phyloP scores from a whole-genome alignment of 2,329 filamentous ascomycete species.

The Diaporthe sp. region DNA sequence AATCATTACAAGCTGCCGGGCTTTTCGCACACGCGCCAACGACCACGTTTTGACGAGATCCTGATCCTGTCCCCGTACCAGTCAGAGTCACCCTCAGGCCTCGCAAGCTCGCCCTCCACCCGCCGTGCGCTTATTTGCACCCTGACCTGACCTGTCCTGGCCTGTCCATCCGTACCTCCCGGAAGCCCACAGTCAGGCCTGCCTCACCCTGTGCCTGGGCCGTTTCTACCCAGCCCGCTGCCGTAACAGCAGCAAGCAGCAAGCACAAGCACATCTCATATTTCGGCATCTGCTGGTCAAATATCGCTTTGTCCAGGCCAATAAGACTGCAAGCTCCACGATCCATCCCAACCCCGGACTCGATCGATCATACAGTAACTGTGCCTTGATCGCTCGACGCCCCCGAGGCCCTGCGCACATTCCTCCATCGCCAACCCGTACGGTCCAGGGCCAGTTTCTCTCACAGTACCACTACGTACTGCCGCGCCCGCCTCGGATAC shows the following conservation, averaged over 20 bases:
- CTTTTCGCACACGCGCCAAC: conserved; percentile 31
- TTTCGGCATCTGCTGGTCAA: conserved; percentile 36
- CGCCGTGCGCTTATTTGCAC: conserved; percentile 29
- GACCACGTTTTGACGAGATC: conserved; percentile 24
- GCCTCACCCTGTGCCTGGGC: conserved; percentile 11
- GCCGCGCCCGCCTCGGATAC: conserved; percentile 31
- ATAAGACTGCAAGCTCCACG: conserved; percentile 36
- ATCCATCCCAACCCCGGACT: conserved; percentile 29
- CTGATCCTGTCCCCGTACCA: conserved; percentile 8
- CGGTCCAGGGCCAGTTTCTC: conserved; percentile 32
- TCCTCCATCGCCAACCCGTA: conserved; percentile 28
- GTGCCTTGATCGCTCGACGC: conserved; percentile 37
- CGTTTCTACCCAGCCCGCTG: conserved; percentile 37
- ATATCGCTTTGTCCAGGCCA: conserved; percentile 34
- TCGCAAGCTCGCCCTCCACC: conserved; percentile 27
- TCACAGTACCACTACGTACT: conserved; percentile 31
- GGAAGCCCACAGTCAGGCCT: conserved; percentile 18
- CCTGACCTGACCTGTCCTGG: conserved; percentile 28
- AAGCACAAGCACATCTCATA: conserved; percentile 25
- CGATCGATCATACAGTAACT: conserved; percentile 36
- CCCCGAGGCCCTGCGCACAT: conserved; percentile 26
- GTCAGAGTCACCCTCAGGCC: conserved; percentile 6
- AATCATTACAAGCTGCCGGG: conserved; percentile 26
- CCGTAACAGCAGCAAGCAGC: conserved; percentile 33
- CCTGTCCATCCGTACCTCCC: conserved; percentile 22